phyloP scores from a whole-genome alignment of 495 filamentous ascomycete genomes.

The Trichoderma parareesei region DNA sequence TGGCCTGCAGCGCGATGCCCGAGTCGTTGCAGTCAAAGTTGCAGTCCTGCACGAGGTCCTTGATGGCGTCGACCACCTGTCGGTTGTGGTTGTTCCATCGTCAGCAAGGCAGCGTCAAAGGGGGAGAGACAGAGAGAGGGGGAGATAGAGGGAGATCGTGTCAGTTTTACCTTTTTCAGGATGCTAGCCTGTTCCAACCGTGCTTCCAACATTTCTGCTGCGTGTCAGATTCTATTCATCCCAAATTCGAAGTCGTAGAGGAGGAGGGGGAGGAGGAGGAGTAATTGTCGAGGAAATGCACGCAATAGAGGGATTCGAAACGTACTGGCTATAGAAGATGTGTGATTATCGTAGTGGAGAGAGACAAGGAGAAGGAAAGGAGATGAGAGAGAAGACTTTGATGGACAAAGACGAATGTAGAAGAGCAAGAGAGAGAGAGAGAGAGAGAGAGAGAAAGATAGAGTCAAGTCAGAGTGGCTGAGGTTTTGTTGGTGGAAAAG shows the following conservation, averaged over 20 bases:
- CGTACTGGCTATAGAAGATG: neutral
- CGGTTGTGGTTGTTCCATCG: constrained; percentile 10
- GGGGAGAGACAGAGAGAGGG: neutral
- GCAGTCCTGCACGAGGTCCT: constrained; percentile 98
- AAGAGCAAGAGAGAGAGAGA: neutral
- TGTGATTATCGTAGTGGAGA: neutral
- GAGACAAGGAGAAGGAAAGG: neutral
- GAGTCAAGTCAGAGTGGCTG: neutral
- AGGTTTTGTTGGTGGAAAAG: neutral
- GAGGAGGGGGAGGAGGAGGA: neutral
- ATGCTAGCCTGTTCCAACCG: constrained; percentile 88
- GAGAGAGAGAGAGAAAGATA: neutral
- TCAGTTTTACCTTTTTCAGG: constrained; percentile 78
- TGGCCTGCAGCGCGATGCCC: constrained; percentile 94
- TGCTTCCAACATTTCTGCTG: constrained; percentile 75
- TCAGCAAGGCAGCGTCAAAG: neutral
- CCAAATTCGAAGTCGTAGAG: neutral
- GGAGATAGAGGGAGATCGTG: neutral
- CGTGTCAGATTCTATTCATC: constrained; percentile 2
- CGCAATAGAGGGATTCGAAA: neutral
- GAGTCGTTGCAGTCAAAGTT: constrained; percentile 99
- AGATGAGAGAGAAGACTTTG: neutral
- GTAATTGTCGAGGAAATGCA: neutral
- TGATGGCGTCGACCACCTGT: constrained; percentile 97
- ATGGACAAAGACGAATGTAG: neutral